Conservation (phyloP, 2,329 filamentous ascomycete species). For the Herpotrichia juniperi region DNA sequence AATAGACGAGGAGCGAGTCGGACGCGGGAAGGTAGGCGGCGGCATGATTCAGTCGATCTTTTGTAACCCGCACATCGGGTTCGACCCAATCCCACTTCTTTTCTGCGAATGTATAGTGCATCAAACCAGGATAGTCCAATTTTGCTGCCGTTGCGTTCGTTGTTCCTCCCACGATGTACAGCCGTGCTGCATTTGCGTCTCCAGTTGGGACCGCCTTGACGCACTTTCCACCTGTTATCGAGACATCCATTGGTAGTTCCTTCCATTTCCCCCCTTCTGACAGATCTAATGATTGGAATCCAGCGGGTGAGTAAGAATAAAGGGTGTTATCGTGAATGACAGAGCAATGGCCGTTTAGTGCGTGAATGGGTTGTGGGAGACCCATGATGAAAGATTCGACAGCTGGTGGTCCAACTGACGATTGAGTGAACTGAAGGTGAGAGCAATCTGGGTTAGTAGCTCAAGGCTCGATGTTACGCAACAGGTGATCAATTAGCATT, state of each 20-base stretch:
- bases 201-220: constrained; percentile 69
- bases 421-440: constrained; percentile 21
- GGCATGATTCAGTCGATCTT: constrained; percentile 76
- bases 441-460: constrained; percentile 21
- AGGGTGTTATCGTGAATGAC: constrained; percentile 80
- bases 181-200: constrained; percentile 63
- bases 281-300: constrained; percentile 76
- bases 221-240: constrained; percentile 78
- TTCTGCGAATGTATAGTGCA: constrained; percentile 66
- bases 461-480: constrained; percentile 16
- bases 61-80: constrained; percentile 58
- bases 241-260: constrained; percentile 66
- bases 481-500: constrained; percentile 15
- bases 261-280: constrained; percentile 75
- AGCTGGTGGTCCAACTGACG: constrained; percentile 11
- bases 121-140: constrained; percentile 73
- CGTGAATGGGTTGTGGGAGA: constrained; percentile 71
- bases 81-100: constrained; percentile 65
- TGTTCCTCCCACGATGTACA: constrained; percentile 82
- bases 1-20: constrained; percentile 79
- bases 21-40: constrained; percentile 74
- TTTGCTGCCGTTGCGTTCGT: constrained; percentile 38
- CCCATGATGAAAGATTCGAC: constrained; percentile 61
- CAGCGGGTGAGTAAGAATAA: constrained; percentile 78
- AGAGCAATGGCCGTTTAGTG: constrained; percentile 80